Base-by-base conservation (phyloP, 768 basidiomycete genomes). In the Podaxis carcinomalis region DNA sequence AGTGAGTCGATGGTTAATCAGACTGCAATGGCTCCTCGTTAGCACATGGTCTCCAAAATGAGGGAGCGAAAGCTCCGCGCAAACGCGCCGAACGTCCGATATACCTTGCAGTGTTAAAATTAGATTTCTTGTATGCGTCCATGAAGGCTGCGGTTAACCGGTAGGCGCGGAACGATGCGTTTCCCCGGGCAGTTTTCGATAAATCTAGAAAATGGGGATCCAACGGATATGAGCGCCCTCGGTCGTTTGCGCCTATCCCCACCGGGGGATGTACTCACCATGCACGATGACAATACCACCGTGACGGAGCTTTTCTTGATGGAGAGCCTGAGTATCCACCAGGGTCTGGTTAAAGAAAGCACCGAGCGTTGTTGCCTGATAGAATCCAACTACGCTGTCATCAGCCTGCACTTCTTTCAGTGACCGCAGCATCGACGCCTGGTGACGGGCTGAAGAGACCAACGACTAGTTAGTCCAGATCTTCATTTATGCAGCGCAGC, bases 311-410 rank as follows among this genome's bases (percentile, higher is more conserved):
- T 87, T 90, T 46, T 93, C 90, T 70, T 91, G 89, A 72, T 93
- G 92, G 65, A 92, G 83, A 51, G 89, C 89, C 72, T 92, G 91
- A 6, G 89, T 87, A 66, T 95, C 91, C 51, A 94, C 79, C 52
- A 94, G 72, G 6, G 83, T 81, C 71, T 92, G 91, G 69, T 85
- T 91, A 73, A 89, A 90, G 72, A 94, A 93, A 4, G 92, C 90
- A 46, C 92, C 92, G 40, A 93, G 80, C 7, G 87, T 85, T 27
- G 89, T 93, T 47, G 91, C 90, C 69, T 96, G 93, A 77, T 98
- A 98, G 74, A 96, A 93, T 40, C 95, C 95, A 58, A 97, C 89
- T 36, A 95, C 85, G 65, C 88, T 93, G 74, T 96, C 93, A 68
- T 95, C 93, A 39, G 88, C 86, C 68, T 92, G 89, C 57, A 95